Base-by-base conservation (phyloP, 371 early-diverging fungal species). In the Choanephora cucurbitarum region DNA sequence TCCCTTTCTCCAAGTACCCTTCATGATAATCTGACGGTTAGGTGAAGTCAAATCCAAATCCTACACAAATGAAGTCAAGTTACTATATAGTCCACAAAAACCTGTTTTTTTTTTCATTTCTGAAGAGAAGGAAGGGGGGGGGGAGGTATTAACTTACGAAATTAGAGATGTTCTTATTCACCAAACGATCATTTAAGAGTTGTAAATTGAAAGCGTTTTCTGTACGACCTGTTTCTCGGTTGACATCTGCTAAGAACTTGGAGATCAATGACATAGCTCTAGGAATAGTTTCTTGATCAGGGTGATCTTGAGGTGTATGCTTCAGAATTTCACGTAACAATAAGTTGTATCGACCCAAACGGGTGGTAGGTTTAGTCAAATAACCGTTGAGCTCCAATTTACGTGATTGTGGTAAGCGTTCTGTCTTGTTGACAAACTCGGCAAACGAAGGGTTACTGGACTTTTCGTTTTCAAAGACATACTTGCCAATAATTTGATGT, bases 281-380 rank as follows among this genome's bases (percentile, higher is more conserved):
- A 8, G 87, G 80, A 49, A 82, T 84, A 48, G 69, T 72, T 37
- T 70, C 80, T 49, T 78, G 80, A 62, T 97, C 97, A 0, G 93
- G 90, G 64, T 93, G 89, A 43, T 80, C 84, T 33, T 83, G 79
- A 5, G 92, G 89, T 14, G 95, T 91, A 59, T 89, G 82, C 66
- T 94, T 91, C n/a, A 93, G 72, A 21, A 94, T 87, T 13, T 89
- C 91, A 52, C 88, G 80, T 13, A 97, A 78, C 17, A 97, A 66
- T 37, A 97, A 74, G 4, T 91, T 91, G 58, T 96, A 97, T 49
- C 96, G 81, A 7, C 92, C 96, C 56, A 96, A 66, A 21, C 96
- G 88, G 0, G 94, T 90, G 0, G 94, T 92, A 2, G 97, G 97
- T 23, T 79, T 79, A 0, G 88, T 88, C 52, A 96, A 66, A 67